Percentiles rank a stretch among this genome's conserved stretches.
These are phyloP conservation scores for Cicer cuneatum DNA, from an alignment of 306 rosid species.

Conservation along the genomic window DNA sequence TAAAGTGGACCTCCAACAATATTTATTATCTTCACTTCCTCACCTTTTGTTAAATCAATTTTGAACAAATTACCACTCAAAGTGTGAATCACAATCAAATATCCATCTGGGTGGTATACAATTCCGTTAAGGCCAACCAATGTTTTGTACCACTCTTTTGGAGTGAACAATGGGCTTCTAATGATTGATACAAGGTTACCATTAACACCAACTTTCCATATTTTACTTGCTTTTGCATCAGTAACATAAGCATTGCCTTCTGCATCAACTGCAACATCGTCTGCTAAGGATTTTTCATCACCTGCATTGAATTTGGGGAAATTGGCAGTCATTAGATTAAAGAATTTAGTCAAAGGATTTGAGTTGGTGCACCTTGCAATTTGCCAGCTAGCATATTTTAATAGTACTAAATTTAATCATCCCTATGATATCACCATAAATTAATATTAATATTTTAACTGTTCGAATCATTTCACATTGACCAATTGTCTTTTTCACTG, in stretches of 20 bases:
- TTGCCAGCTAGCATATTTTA: neutral
- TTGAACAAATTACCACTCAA: conserved; percentile 73
- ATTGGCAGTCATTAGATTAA: neutral
- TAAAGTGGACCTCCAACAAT: conserved; percentile 62
- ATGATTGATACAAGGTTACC: conserved; percentile 66
- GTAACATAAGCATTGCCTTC: conserved; percentile 91
- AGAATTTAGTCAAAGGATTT: neutral
- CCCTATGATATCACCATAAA: neutral
- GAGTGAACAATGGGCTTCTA: conserved; percentile 64
- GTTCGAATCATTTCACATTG: neutral
- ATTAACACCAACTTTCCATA: conserved; percentile 88
- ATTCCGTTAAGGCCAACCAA: conserved; percentile 81
- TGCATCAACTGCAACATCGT: conserved; percentile 85
- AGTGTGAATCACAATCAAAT: conserved; percentile 75
- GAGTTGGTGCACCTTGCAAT: neutral
- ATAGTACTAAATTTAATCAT: neutral
- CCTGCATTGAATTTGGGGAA: conserved; percentile 50
- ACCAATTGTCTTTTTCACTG: neutral
- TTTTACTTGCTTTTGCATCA: conserved; percentile 60
- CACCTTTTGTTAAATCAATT: conserved; percentile 69
- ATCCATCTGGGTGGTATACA: conserved; percentile 91
- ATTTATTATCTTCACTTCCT: conserved; percentile 63
- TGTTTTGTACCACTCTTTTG: conserved; percentile 84
- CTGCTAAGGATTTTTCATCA: conserved; percentile 74
- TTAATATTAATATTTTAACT: neutral